A percentile compares a stretch with the other conserved stretches of the same genome.
Conservation (phyloP, 805 yeast genomes). For the Candida boleticola region DNA sequence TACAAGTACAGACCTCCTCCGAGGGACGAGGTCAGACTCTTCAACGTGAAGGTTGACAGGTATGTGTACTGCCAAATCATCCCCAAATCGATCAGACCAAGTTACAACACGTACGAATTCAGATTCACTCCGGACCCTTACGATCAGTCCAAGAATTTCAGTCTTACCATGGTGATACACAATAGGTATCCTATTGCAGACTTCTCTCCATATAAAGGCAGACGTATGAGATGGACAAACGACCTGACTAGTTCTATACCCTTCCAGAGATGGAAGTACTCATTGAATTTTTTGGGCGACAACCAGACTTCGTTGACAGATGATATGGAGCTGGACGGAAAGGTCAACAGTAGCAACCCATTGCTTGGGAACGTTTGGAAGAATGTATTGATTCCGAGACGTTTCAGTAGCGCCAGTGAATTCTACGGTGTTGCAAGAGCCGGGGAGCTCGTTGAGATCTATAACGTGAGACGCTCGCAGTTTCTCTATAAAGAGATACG, state of each 20-base stretch:
- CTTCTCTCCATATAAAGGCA: neutral
- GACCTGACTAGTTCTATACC: neutral
- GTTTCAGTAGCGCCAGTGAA: too few species aligned
- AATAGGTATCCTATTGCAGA: neutral
- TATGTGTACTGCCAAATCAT: neutral
- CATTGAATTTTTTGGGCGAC: neutral
- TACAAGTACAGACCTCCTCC: neutral
- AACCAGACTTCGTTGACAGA: neutral
- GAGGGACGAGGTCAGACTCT: neutral
- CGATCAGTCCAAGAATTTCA: neutral
- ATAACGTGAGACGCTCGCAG: too few species aligned
- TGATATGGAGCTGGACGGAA: neutral
- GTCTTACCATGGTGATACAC: neutral
- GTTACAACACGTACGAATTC: neutral
- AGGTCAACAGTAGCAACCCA: neutral
- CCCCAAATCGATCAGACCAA: neutral
- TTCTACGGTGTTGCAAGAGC: too few species aligned
- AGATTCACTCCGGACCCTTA: neutral
- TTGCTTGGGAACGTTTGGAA: neutral
- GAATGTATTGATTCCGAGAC: too few species aligned
- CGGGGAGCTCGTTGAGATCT: too few species aligned
- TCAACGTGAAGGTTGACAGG: neutral
- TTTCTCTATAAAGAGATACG: too few species aligned
- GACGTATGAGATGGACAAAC: neutral
- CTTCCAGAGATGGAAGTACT: neutral